Percentiles rank a stretch among this genome's conserved stretches.
Evolutionary conservation across 352 stramenopile genomes (phyloP).

Genomic region (Phytophthora nicotianae): DNA sequence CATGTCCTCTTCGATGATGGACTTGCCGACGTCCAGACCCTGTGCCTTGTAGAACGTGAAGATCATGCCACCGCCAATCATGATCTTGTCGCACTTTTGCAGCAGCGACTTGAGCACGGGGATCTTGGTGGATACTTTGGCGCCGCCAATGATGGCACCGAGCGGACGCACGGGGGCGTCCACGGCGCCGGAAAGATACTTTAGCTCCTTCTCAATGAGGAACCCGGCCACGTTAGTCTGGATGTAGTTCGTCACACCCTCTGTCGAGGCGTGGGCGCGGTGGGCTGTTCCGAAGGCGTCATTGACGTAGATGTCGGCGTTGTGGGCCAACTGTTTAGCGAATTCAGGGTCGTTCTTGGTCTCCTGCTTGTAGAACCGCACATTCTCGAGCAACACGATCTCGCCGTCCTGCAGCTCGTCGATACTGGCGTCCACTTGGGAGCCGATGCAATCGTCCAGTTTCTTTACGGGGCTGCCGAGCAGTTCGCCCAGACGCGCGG

Average conservation of each 20-base stretch:
- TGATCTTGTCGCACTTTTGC: constrained; percentile 96
- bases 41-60: constrained; percentile 98
- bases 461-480: constrained; percentile 93
- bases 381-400: constrained; percentile 93
- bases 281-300: constrained; percentile 98
- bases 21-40: constrained; percentile 94
- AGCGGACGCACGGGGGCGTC: constrained; percentile 92
- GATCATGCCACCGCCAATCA: constrained; percentile 97
- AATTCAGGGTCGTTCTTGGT: constrained; percentile 96
- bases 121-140: constrained; percentile 97
- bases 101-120: constrained; percentile 96
- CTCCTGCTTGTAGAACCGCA: constrained; percentile 98
- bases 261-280: constrained; percentile 97
- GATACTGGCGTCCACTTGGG: constrained; percentile 87
- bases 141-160: constrained; percentile 95
- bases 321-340: constrained; percentile 93
- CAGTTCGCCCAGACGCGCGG: constrained; percentile 92
- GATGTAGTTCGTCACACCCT: constrained; percentile 96
- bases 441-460: constrained; percentile 95
- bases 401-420: constrained; percentile 89
- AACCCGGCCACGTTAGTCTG: constrained; percentile 94
- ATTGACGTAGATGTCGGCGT: constrained; percentile 97
- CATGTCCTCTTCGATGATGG: constrained; percentile 95
- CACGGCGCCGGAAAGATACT: constrained; percentile 94
- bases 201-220: constrained; percentile 98